These are phyloP conservation scores for Prunus armeniaca DNA, from an alignment of 306 rosid genomes.

Conservation along the genomic window DNA sequence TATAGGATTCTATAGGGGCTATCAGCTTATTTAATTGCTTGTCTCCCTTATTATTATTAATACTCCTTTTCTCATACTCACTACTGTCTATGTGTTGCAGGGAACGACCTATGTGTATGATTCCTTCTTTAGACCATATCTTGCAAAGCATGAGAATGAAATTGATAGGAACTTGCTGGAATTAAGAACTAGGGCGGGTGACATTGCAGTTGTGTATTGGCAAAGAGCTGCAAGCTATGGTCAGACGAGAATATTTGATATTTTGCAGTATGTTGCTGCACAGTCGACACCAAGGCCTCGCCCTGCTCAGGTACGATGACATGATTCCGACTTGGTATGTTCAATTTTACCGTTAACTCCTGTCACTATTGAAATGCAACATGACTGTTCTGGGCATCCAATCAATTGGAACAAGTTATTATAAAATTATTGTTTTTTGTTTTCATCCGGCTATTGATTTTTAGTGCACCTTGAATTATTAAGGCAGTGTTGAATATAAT, in stretches of 20 bases:
- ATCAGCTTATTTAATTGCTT: slow-evolving; percentile 3
- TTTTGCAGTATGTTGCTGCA: slow-evolving; percentile 76
- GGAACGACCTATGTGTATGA: slow-evolving; percentile 82
- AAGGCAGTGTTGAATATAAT: background rate
- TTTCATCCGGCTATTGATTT: background rate
- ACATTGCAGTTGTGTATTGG: slow-evolving; percentile 58
- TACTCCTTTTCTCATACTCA: background rate
- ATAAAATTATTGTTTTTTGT: background rate
- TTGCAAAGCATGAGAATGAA: slow-evolving; percentile 72
- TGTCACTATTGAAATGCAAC: background rate
- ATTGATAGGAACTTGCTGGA: slow-evolving; percentile 82
- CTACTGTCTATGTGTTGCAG: slow-evolving; percentile 35
- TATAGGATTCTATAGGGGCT: slow-evolving; percentile 24
- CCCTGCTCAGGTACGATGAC: slow-evolving; percentile 60
- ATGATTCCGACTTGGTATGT: background rate
- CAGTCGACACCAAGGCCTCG: slow-evolving; percentile 68
- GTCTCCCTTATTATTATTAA: background rate
- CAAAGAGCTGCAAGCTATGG: slow-evolving; percentile 76
- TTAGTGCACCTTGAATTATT: background rate
- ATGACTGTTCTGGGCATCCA: background rate
- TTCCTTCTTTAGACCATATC: slow-evolving; percentile 84
- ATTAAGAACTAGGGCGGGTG: slow-evolving; percentile 73
- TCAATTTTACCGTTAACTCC: background rate
- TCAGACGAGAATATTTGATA: slow-evolving; percentile 72
- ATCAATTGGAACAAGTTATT: background rate